Evolutionary conservation across 2,329 filamentous ascomycete genomes (phyloP).

Genomic region (Cryphonectria carpinicola): DNA sequence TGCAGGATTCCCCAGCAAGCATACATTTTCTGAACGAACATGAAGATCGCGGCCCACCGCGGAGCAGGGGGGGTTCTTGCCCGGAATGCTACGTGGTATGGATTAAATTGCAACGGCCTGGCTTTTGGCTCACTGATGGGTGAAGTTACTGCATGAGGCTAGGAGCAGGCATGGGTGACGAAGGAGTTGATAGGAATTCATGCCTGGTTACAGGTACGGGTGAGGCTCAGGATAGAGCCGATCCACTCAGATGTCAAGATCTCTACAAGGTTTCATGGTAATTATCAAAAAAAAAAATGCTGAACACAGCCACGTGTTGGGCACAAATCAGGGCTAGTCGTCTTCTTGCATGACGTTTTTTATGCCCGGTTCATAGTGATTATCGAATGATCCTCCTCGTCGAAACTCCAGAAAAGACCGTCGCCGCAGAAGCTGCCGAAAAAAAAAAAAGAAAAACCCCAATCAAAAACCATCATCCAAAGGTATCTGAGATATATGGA

Average conservation of each 20-base stretch:
- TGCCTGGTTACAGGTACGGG: neutral
- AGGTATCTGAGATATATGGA: neutral
- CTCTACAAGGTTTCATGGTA: neutral
- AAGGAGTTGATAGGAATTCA: neutral
- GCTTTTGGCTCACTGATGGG: neutral
- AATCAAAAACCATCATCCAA: neutral
- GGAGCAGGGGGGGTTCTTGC: neutral
- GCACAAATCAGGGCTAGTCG: neutral
- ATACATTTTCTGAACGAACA: neutral
- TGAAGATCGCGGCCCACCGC: neutral
- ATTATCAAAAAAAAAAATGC: neutral
- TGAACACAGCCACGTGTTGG: neutral
- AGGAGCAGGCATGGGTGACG: neutral
- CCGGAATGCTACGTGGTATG: neutral
- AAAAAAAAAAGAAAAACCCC: neutral
- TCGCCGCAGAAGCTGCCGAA: neutral
- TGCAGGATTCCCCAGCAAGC: neutral
- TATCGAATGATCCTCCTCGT: neutral
- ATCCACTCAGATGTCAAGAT: neutral
- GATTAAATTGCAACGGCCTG: neutral
- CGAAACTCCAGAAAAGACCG: neutral
- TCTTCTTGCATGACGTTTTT: neutral
- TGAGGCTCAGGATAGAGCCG: constrained; percentile 1
- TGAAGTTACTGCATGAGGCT: neutral
- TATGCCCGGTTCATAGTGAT: neutral